phyloP scores from a whole-genome alignment of 805 yeast species.

The Teunomyces gatunensis region DNA sequence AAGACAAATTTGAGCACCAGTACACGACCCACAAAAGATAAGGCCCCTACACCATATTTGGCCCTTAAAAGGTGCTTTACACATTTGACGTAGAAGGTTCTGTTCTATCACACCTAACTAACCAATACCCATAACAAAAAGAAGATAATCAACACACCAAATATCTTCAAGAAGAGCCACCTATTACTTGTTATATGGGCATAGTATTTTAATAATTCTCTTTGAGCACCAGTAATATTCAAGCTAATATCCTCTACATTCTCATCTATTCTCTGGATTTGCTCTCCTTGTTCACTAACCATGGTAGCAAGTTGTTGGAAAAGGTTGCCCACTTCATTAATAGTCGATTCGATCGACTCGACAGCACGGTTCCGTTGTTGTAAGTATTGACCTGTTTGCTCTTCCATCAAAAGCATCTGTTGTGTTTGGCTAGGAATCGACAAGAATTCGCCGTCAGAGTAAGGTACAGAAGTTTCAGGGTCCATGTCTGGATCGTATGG shows the following conservation, averaged over 20 bases:
- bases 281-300: slow-evolving; percentile 98
- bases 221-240: slow-evolving; percentile 90
- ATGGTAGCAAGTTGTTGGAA: slow-evolving; percentile 94
- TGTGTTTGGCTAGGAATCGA: slow-evolving; percentile 79
- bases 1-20: neutral
- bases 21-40: slow-evolving; percentile 1
- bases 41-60: neutral
- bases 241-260: slow-evolving; percentile 91
- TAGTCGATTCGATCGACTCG: slow-evolving; percentile 94
- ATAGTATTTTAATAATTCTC: slow-evolving; percentile 88
- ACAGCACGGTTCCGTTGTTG: slow-evolving; percentile 87
- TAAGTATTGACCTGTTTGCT: slow-evolving; percentile 70
- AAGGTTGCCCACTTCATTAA: slow-evolving; percentile 91
- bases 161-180: slow-evolving; percentile 87
- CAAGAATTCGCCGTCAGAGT: slow-evolving; percentile 46
- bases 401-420: slow-evolving; percentile 75
- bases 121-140: slow-evolving; percentile 78
- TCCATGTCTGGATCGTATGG: slow-evolving; percentile 27
- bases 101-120: slow-evolving; percentile 36
- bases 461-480: slow-evolving; percentile 22
- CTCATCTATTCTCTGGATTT: slow-evolving; percentile 90
- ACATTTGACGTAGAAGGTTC: neutral
- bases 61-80: neutral
- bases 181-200: slow-evolving; percentile 85
- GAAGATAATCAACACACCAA: slow-evolving; percentile 79